phyloP scores from a whole-genome alignment of 129 eudicot species.

The Sambucus nigra region DNA sequence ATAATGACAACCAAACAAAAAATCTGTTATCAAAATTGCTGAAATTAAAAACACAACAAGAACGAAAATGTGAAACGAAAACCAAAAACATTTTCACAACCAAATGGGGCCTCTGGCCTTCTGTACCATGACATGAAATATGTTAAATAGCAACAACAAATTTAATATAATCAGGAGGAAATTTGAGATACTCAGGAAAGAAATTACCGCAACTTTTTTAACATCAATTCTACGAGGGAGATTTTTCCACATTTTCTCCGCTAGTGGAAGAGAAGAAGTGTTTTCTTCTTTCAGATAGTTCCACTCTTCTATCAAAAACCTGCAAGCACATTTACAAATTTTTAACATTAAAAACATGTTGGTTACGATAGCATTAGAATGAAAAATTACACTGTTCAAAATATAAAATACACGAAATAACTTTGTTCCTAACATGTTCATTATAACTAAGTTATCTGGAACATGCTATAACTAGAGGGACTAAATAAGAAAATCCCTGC shows the following conservation, averaged over 20 bases:
- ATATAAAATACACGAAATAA: neutral
- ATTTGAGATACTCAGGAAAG: slow-evolving; percentile 8
- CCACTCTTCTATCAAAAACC: slow-evolving; percentile 79
- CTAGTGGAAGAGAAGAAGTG: slow-evolving; percentile 32
- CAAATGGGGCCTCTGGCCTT: too few species aligned
- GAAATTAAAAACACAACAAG: too few species aligned
- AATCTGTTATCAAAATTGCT: too few species aligned
- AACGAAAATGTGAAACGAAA: too few species aligned
- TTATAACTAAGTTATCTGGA: neutral
- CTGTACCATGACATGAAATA: too few species aligned
- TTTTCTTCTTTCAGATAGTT: slow-evolving; percentile 29
- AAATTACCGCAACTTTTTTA: slow-evolving; percentile 36
- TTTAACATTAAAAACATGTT: neutral
- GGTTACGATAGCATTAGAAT: slow-evolving; percentile 2
- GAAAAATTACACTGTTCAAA: slow-evolving; percentile 1
- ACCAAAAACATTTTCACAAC: too few species aligned
- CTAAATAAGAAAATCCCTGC: too few species aligned
- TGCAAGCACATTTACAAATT: slow-evolving; percentile 16
- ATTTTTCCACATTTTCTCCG: slow-evolving; percentile 42
- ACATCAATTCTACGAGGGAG: slow-evolving; percentile 43
- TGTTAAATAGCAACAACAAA: too few species aligned
- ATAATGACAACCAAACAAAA: too few species aligned
- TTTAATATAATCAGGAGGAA: too few species aligned
- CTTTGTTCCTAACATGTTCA: neutral
- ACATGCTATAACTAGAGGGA: neutral